A percentile compares a stretch with the other conserved stretches of the same genome.
Evolutionary conservation across 176 grass and related monocot species (phyloP).

Genomic region (Bolboschoenus planiculmis): DNA sequence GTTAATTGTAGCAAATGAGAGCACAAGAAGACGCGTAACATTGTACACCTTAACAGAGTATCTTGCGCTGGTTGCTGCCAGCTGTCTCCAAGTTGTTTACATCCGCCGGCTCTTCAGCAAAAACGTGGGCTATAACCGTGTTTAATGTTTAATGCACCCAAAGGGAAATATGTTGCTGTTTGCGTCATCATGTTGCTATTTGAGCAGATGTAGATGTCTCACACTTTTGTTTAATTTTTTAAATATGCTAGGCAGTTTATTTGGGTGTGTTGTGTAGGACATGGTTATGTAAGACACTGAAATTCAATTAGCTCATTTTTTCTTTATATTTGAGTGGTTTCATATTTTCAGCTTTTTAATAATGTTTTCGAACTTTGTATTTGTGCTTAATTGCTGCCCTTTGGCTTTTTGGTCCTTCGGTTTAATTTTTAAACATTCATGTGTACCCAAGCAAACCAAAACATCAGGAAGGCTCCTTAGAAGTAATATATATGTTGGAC

Average conservation of each 20-base stretch:
- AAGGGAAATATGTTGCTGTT: slow-evolving; percentile 15
- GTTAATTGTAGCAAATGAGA: slow-evolving; percentile 71
- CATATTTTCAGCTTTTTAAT: neutral
- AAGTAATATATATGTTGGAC: neutral
- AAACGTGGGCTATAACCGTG: slow-evolving; percentile 78
- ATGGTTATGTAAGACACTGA: neutral
- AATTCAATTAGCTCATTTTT: slow-evolving; percentile 2
- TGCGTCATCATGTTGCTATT: neutral
- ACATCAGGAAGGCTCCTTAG: neutral
- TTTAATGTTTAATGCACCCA: slow-evolving; percentile 33
- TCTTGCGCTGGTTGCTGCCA: slow-evolving; percentile 59
- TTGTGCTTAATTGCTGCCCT: neutral
- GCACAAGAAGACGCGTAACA: slow-evolving; percentile 80
- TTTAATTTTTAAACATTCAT: neutral
- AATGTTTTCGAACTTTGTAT: neutral
- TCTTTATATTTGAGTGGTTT: neutral
- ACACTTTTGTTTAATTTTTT: neutral
- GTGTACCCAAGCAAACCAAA: neutral
- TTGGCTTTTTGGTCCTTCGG: neutral
- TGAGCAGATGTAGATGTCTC: slow-evolving; percentile 17
- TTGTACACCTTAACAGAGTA: slow-evolving; percentile 84
- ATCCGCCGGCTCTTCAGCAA: slow-evolving; percentile 91
- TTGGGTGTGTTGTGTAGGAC: slow-evolving; percentile 1
- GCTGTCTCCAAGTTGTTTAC: slow-evolving; percentile 76
- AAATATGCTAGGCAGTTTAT: neutral